Percentiles rank a stretch among this genome's conserved stretches.
Conservation (phyloP, 768 basidiomycete genomes). For the Boletus edulis region DNA sequence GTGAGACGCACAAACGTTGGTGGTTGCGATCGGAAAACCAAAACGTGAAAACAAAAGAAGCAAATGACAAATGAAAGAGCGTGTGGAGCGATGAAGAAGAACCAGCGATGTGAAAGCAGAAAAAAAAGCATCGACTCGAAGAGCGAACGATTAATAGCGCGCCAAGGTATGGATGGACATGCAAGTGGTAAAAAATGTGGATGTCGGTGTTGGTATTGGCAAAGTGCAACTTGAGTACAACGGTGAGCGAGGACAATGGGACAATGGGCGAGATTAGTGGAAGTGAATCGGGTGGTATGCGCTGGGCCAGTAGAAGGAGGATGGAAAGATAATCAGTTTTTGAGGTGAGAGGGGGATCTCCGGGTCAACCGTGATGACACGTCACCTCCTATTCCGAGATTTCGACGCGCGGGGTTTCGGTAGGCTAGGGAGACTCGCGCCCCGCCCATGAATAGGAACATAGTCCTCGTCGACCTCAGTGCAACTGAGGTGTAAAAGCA, state of each 20-base stretch:
- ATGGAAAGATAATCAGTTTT: background rate
- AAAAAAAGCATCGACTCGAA: slow-evolving; percentile 5
- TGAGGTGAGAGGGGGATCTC: background rate
- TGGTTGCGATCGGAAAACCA: background rate
- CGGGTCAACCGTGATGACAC: background rate
- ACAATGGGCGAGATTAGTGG: background rate
- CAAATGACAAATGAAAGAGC: slow-evolving; percentile 2
- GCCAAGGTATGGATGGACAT: slow-evolving; percentile 15
- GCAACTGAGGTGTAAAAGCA: slow-evolving; percentile 78
- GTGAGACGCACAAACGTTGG: background rate
- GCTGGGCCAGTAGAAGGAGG: background rate
- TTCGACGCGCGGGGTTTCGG: slow-evolving; percentile 49
- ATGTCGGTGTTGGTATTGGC: background rate
- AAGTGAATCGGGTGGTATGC: background rate
- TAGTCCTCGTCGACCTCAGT: slow-evolving; percentile 74
- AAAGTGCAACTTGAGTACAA: slow-evolving; percentile 19
- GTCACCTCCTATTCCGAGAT: slow-evolving; percentile 50
- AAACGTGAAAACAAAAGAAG: background rate
- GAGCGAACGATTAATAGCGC: slow-evolving; percentile 4
- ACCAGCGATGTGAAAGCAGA: background rate
- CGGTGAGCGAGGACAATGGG: background rate
- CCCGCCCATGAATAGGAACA: slow-evolving; percentile 74
- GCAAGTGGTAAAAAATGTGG: background rate
- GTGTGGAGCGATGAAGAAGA: background rate
- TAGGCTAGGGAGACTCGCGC: slow-evolving; percentile 52